Conservation (phyloP, 257 asterid species). For the Rubia yunnanensis region DNA sequence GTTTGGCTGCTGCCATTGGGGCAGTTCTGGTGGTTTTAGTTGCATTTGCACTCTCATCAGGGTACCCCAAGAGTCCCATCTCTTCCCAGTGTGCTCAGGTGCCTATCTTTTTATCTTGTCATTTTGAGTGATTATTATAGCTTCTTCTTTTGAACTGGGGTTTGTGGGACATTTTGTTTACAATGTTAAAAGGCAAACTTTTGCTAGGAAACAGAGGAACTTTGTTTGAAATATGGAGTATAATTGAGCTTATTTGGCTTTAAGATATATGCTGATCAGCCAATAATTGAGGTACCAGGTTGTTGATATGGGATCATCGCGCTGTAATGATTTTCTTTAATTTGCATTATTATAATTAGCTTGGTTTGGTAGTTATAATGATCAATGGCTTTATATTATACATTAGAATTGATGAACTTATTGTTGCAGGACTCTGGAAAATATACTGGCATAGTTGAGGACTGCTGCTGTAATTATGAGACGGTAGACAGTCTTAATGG, state of each 20-base stretch:
- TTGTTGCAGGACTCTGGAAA: constrained; percentile 68
- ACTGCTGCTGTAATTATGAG: constrained; percentile 96
- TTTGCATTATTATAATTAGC: not conserved
- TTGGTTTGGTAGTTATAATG: not conserved
- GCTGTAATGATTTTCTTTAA: not conserved
- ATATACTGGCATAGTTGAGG: constrained; percentile 89
- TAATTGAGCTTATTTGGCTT: not conserved
- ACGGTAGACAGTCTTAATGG: constrained; percentile 72
- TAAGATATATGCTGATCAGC: not conserved
- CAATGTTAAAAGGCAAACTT: not conserved
- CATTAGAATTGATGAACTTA: not conserved
- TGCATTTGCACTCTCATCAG: constrained; percentile 39
- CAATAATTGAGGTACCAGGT: not conserved
- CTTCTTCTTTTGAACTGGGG: not conserved
- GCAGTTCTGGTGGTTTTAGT: constrained; percentile 41
- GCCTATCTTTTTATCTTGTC: not conserved
- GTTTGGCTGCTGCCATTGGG: constrained; percentile 41
- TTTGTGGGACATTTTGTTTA: not conserved
- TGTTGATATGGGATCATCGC: not conserved
- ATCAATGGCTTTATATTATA: not conserved
- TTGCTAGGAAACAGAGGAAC: too few relatives aligned
- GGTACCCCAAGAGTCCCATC: constrained; percentile 33
- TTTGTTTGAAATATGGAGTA: not conserved
- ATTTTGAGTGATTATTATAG: not conserved
- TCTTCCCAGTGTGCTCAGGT: constrained; percentile 78